A percentile compares a stretch with the other conserved stretches of the same genome.
phyloP scores from a whole-genome alignment of 148 eudicot species.

The Silene conica region DNA sequence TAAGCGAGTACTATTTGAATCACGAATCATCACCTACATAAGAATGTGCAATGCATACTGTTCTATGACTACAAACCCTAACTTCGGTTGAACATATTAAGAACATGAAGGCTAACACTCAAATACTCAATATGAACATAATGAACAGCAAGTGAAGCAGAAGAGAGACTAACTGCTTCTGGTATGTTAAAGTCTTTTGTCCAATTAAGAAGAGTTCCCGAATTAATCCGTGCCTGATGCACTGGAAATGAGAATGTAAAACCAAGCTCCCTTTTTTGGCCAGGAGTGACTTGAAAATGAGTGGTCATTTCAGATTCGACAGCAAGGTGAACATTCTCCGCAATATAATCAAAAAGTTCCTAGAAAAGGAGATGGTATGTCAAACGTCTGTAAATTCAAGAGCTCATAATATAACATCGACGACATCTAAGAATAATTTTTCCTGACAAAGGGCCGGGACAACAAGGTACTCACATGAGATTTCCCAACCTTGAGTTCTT shows the following conservation, averaged over 20 bases:
- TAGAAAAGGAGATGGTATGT: constrained; percentile 19
- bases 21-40: neutral
- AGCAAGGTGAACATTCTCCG: constrained; percentile 28
- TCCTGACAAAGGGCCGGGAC: neutral
- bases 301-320: constrained; percentile 16
- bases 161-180: constrained; percentile 32
- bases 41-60: neutral
- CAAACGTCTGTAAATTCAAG: constrained; percentile 10
- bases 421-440: neutral
- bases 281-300: constrained; percentile 26
- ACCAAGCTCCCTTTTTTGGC: constrained; percentile 37
- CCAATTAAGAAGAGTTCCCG: constrained; percentile 43
- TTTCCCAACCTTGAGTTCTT: constrained; percentile 29
- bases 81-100: neutral
- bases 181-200: constrained; percentile 36
- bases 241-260: constrained; percentile 52
- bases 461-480: constrained; percentile 27
- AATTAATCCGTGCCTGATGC: constrained; percentile 30
- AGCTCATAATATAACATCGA: neutral
- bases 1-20: neutral
- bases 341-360: constrained; percentile 46
- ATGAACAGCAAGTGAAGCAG: constrained; percentile 2
- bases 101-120: neutral
- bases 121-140: constrained; percentile 11
- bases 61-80: neutral